A percentile compares a stretch with the other conserved stretches of the same genome.
Evolutionary conservation across 1,139 yeast species (phyloP).

Genomic region (Cylindricascospora bacillispora): DNA sequence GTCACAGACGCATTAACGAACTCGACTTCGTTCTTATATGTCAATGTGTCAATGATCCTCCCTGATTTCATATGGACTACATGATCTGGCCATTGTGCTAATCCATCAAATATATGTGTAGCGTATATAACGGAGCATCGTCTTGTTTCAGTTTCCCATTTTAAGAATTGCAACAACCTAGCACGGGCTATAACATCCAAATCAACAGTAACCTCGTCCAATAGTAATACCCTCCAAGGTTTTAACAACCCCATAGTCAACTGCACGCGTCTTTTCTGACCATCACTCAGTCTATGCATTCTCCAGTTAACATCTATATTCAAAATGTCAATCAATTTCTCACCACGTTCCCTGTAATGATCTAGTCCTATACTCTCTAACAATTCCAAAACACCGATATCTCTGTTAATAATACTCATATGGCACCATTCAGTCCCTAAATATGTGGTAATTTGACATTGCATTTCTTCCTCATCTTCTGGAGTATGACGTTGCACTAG

Average conservation of each 20-base stretch:
- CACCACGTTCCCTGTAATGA: constrained; percentile 59
- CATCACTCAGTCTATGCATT: constrained; percentile 86
- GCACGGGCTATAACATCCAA: constrained; percentile 84
- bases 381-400: constrained; percentile 71
- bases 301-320: constrained; percentile 86
- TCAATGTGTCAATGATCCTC: constrained; percentile 26
- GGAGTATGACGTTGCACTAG: constrained; percentile 1
- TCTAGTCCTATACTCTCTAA: constrained; percentile 79
- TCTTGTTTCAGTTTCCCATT: constrained; percentile 53
- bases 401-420: constrained; percentile 79
- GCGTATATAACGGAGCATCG: constrained; percentile 75
- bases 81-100: constrained; percentile 79
- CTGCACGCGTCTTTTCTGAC: constrained; percentile 89
- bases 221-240: constrained; percentile 74
- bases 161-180: constrained; percentile 55
- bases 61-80: constrained; percentile 75
- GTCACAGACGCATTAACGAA: constrained; percentile 23
- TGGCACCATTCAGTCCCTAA: constrained; percentile 97
- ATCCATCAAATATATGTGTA: constrained; percentile 92
- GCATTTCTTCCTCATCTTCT: constrained; percentile 18
- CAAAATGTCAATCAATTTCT: constrained; percentile 55
- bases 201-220: constrained; percentile 95
- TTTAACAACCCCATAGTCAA: constrained; percentile 82
- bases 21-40: constrained; percentile 25
- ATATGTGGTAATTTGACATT: constrained; percentile 55